Evolutionary conservation across 805 yeast genomes (phyloP).

Genomic region (Myxozyma neglecta): DNA sequence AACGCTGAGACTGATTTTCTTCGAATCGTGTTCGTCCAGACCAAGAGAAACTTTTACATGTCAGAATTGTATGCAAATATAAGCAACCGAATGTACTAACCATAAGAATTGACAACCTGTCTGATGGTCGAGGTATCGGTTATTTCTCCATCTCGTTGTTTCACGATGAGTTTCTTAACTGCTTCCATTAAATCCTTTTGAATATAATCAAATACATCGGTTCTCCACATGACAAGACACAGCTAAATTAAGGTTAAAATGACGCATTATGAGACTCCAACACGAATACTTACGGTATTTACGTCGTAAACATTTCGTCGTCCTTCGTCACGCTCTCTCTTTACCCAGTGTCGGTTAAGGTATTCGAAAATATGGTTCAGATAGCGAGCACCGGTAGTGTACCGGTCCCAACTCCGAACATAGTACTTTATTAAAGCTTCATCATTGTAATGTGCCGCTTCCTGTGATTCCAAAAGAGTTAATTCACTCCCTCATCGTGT

Average conservation of each 20-base stretch:
- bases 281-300: slow-evolving; percentile 52
- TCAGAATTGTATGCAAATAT: background rate
- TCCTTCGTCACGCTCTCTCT: slow-evolving; percentile 92
- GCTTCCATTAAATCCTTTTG: slow-evolving; percentile 62
- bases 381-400: slow-evolving; percentile 85
- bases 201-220: slow-evolving; percentile 70
- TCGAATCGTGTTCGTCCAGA: slow-evolving; percentile 84
- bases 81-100: slow-evolving; percentile 3
- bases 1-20: slow-evolving; percentile 77
- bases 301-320: slow-evolving; percentile 87
- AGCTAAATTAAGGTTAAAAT: slow-evolving; percentile 37
- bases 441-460: slow-evolving; percentile 47
- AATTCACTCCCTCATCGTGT: background rate
- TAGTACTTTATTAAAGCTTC: slow-evolving; percentile 80
- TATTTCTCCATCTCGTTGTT: slow-evolving; percentile 75
- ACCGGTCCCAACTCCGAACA: slow-evolving; percentile 85
- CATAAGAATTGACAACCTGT: slow-evolving; percentile 75
- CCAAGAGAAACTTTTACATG: slow-evolving; percentile 64
- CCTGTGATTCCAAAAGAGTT: slow-evolving; percentile 40
- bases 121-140: slow-evolving; percentile 67
- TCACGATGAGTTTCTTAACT: slow-evolving; percentile 70
- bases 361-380: slow-evolving; percentile 92
- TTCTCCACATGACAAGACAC: slow-evolving; percentile 85
- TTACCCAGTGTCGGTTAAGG: slow-evolving; percentile 96
- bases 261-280: background rate